Conservation (phyloP, 805 yeast genomes). For the Kuraishia piskuri region DNA sequence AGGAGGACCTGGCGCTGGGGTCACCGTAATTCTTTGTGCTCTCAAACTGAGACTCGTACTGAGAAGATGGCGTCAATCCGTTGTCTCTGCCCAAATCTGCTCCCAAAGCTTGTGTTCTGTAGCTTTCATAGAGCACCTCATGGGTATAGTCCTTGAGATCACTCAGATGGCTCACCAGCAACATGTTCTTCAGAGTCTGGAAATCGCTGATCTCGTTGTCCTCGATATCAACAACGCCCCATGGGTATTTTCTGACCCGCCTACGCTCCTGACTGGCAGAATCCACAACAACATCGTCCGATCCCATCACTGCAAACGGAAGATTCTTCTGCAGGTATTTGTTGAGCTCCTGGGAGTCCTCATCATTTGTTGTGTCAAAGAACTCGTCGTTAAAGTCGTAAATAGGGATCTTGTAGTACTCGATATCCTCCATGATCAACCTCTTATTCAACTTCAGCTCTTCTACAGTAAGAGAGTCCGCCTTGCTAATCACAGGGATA, state of each 20-base stretch:
- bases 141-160: conserved; percentile 87
- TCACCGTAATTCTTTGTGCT: background rate
- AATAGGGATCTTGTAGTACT: conserved; percentile 59
- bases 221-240: conserved; percentile 58
- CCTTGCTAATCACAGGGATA: conserved; percentile 73
- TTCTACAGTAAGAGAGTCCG: conserved; percentile 65
- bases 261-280: conserved; percentile 25
- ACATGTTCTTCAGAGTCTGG: conserved; percentile 66
- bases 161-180: conserved; percentile 75
- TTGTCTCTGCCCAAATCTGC: conserved; percentile 5
- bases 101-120: conserved; percentile 73
- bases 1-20: background rate
- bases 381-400: conserved; percentile 69
- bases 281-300: conserved; percentile 30
- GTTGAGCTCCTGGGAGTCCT: conserved; percentile 21
- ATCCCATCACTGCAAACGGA: conserved; percentile 63
- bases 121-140: conserved; percentile 78
- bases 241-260: conserved; percentile 51
- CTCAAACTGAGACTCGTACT: background rate
- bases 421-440: conserved; percentile 70
- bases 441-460: conserved; percentile 70
- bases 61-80: background rate
- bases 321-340: conserved; percentile 33
- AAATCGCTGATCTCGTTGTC: conserved; percentile 73
- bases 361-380: conserved; percentile 20